Conservation (phyloP, 2,329 filamentous ascomycete species). For the Orbilia brochopaga region DNA sequence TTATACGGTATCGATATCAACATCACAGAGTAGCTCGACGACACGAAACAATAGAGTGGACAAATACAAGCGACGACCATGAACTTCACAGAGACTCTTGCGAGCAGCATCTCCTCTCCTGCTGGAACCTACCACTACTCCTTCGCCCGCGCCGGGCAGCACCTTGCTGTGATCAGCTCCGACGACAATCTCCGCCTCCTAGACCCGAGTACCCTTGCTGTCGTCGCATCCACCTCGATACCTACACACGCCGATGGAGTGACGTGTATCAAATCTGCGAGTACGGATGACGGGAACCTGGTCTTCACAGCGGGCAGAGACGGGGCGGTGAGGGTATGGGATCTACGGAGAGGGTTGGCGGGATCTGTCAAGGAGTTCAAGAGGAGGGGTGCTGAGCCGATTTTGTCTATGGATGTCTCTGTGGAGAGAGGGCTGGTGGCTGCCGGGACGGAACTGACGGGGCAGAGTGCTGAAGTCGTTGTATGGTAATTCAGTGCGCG, state of each 20-base stretch:
- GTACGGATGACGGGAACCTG: conserved; percentile 62
- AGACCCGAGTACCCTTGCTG: conserved; percentile 66
- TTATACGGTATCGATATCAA: not conserved
- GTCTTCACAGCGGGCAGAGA: conserved; percentile 75
- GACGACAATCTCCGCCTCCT: conserved; percentile 73
- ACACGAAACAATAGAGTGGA: not conserved
- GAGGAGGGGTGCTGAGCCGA: conserved; percentile 60
- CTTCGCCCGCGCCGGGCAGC: conserved; percentile 62
- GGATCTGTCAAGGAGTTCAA: conserved; percentile 59
- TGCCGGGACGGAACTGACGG: conserved; percentile 74
- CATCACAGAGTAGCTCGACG: not conserved
- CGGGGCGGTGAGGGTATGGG: conserved; percentile 71
- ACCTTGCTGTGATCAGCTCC: conserved; percentile 70
- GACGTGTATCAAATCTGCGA: conserved; percentile 67
- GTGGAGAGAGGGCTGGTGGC: conserved; percentile 67
- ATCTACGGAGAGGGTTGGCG: conserved; percentile 64
- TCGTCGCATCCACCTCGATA: conserved; percentile 61
- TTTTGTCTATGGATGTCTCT: conserved; percentile 71
- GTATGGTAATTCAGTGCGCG: conserved; percentile 64
- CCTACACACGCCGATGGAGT: conserved; percentile 67
- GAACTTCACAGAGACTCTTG: conserved; percentile 55
- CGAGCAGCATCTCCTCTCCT: conserved; percentile 58
- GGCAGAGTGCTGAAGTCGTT: conserved; percentile 67
- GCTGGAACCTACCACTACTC: conserved; percentile 66
- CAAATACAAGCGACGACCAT: conserved; percentile 15